Evolutionary conservation across 1,284 basidiomycete species (phyloP), one percentile per base, ranked within the genome.

Genomic region (Boletus smithii): DNA sequence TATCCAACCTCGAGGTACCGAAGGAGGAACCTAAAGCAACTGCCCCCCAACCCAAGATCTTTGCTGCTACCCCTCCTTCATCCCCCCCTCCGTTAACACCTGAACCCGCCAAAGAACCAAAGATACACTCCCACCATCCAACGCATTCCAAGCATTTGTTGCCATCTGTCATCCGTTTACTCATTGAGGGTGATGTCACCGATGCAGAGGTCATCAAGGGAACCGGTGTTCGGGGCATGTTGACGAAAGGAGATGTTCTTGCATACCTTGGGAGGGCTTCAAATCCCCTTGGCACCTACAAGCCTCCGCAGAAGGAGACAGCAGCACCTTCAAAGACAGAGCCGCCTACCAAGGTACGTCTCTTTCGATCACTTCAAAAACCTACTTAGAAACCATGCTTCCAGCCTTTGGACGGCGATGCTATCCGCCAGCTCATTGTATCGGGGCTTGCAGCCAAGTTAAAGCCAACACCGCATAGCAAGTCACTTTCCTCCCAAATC

Each of bases 161-260:
- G 70, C 88, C 88, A 13, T 91, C 88, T 14, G 88, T 91, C 3
- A 70, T 82, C 33, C 83, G 88, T 42, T 71, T 91, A 8, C 73
- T 91, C 8, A 57, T 76, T 9, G 81, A 86, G 57, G 68, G 85
- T 60, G 71, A 70, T 44, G 70, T 90, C 49, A 61, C 73, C 5
- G 70, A 80, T 48, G 68, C 77, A 14, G 76, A 77, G 48, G 68
- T 72, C 50, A 86, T 89, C 58, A 80, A 77, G 51, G 86, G 89
- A 24, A 91, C 91, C 4, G 92, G 92, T 48, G 73, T 88, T 40
- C 79, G 89, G 39, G 91, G 91, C 14, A 93, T 92, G 88, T 67
- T 95, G 51, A 95, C 91, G 39, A 93, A 93, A 67, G 92, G 92
- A 8, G 92, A 95, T 63, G 83, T 95, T 2, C 76, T 95, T 27